Percentiles rank a stretch among this genome's conserved stretches.
Conservation (phyloP, 1,284 basidiomycete species). For the Coniferiporia sulphurascens region DNA sequence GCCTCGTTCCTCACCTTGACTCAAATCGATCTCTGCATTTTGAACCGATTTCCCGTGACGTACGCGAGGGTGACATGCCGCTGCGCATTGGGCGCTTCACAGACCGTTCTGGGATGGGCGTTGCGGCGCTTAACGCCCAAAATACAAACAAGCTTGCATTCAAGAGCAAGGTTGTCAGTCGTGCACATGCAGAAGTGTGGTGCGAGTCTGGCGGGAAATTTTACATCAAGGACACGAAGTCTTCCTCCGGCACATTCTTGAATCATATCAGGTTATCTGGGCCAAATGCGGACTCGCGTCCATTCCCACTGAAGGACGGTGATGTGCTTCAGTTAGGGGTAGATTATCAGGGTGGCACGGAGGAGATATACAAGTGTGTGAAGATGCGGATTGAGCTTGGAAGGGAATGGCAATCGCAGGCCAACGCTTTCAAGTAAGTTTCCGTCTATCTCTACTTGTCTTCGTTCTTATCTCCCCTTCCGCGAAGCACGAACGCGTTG, state of each 20-base stretch:
- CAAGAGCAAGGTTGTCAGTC: slow-evolving; percentile 93
- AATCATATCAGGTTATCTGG: slow-evolving; percentile 89
- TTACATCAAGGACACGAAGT: slow-evolving; percentile 89
- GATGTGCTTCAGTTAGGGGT: slow-evolving; percentile 96
- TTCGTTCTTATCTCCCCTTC: slow-evolving; percentile 7
- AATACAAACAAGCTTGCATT: slow-evolving; percentile 87
- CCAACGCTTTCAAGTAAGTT: slow-evolving; percentile 94
- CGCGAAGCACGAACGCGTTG: slow-evolving; percentile 65
- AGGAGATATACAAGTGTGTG: slow-evolving; percentile 97
- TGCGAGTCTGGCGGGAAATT: slow-evolving; percentile 64
- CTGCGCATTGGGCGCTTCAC: slow-evolving; percentile 92
- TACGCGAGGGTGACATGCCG: slow-evolving; percentile 60
- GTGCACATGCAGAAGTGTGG: slow-evolving; percentile 96
- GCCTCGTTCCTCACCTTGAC: slow-evolving; percentile 93
- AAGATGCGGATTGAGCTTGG: slow-evolving; percentile 94
- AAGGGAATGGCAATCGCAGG: slow-evolving; percentile 83
- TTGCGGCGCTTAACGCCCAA: slow-evolving; percentile 64
- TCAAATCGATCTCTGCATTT: slow-evolving; percentile 86
- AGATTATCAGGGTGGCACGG: slow-evolving; percentile 96
- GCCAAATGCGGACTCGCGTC: slow-evolving; percentile 77
- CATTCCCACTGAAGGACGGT: slow-evolving; percentile 85
- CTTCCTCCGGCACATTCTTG: slow-evolving; percentile 89
- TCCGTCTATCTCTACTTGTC: not conserved
- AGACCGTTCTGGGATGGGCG: slow-evolving; percentile 68
- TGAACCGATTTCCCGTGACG: slow-evolving; percentile 87